phyloP scores from a whole-genome alignment of 2,329 filamentous ascomycete species.

The Apiospora marii region DNA sequence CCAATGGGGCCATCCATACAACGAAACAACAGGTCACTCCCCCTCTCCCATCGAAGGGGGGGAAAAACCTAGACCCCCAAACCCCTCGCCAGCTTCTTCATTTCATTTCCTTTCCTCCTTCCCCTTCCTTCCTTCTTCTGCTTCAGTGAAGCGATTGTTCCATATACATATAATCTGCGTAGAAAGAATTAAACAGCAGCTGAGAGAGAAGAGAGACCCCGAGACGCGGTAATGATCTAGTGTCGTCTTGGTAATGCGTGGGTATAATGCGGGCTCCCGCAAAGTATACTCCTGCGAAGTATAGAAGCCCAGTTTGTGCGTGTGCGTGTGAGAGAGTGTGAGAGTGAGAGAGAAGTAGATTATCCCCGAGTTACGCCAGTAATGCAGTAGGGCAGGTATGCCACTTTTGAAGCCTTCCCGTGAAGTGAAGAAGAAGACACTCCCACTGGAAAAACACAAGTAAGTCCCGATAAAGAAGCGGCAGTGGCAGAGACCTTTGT shows the following conservation, averaged over 20 bases:
- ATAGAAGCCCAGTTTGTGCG: not conserved
- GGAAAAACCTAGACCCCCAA: not conserved
- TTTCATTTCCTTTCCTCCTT: no score
- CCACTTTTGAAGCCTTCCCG: constrained; percentile 6
- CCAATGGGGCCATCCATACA: not conserved
- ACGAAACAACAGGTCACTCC: not conserved
- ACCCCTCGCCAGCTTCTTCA: not conserved
- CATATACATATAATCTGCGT: not conserved
- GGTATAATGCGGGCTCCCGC: constrained; percentile 5
- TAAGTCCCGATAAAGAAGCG: not conserved
- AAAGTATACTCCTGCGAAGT: not conserved
- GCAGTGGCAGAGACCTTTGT: not conserved
- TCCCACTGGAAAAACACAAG: not conserved
- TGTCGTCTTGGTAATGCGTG: constrained; percentile 1
- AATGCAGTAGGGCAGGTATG: constrained; percentile 14
- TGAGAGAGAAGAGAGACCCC: not conserved
- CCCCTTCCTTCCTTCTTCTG: no score
- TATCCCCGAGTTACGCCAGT: not conserved
- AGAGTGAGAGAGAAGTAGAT: not conserved
- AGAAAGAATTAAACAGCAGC: not conserved
- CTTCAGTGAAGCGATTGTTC: not conserved
- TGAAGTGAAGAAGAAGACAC: not conserved
- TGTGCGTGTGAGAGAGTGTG: not conserved
- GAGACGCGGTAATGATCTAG: not conserved
- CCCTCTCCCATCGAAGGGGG: not conserved